Percentiles rank a stretch among this genome's conserved stretches.
Conservation (phyloP, 306 rosid genomes). For the Crotalaria pallida region DNA sequence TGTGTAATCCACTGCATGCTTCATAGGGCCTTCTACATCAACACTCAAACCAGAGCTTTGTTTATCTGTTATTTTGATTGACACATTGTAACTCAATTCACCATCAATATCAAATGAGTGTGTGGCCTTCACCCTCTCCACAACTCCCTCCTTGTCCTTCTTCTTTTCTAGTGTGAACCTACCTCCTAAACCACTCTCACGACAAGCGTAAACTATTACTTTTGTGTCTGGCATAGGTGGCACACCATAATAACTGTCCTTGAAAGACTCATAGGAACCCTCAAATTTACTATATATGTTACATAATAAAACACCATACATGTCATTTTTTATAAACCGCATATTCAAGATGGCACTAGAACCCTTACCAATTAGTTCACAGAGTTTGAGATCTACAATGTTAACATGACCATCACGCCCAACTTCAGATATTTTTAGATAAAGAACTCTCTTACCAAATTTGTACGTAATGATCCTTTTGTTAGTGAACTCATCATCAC, state of each 20-base stretch:
- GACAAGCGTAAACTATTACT: too few species aligned
- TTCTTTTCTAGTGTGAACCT: too few species aligned
- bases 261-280: not conserved
- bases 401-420: not conserved
- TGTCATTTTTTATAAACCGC: not conserved
- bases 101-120: too few species aligned
- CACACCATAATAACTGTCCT: constrained; percentile 3
- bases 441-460: not conserved
- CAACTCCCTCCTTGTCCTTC: too few species aligned
- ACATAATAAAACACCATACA: constrained; percentile 2
- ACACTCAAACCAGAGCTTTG: too few species aligned
- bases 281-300: not conserved
- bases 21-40: too few species aligned
- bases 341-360: not conserved
- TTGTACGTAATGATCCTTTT: constrained; percentile 7
- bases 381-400: not conserved
- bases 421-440: not conserved
- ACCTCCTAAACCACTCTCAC: too few species aligned
- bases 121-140: too few species aligned
- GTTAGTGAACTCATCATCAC: not conserved
- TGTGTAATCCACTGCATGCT: too few species aligned
- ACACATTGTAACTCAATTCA: too few species aligned
- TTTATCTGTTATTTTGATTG: too few species aligned
- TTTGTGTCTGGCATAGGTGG: too few species aligned
- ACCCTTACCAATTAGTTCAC: not conserved